These are phyloP conservation scores for Blastobotrys robertii DNA, from an alignment of 805 yeast genomes.

Conservation along the genomic window DNA sequence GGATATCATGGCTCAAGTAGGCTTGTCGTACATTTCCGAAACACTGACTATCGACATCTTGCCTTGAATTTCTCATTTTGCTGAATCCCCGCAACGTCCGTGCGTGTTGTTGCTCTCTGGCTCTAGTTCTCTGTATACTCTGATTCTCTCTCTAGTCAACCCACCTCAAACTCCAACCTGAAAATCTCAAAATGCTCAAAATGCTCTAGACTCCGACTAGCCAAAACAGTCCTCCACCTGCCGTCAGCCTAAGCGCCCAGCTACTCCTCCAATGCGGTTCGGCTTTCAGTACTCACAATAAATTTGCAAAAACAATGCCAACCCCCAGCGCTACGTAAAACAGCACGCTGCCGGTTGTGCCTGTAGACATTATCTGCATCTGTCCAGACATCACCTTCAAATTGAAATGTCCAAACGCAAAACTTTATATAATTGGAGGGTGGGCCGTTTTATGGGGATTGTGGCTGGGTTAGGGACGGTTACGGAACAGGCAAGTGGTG, in stretches of 20 bases:
- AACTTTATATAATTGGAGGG: background rate
- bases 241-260: background rate
- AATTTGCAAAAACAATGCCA: constrained; percentile 13
- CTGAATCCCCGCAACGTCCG: no score
- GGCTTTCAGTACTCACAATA: constrained; percentile 15
- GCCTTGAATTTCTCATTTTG: no score
- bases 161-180: no score
- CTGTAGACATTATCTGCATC: background rate
- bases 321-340: constrained; percentile 14
- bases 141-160: no score
- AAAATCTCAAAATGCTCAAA: background rate
- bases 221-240: background rate
- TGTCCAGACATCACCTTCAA: no score
- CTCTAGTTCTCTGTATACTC: no score
- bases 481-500: background rate
- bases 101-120: no score
- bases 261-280: background rate
- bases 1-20: no score
- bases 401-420: no score
- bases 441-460: background rate
- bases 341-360: constrained; percentile 10
- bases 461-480: background rate
- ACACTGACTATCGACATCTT: no score
- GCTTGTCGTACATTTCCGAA: no score
- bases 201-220: background rate